These are phyloP conservation scores for Xanthoconium purpureum DNA, from an alignment of 768 basidiomycete genomes.

Conservation along the genomic window DNA sequence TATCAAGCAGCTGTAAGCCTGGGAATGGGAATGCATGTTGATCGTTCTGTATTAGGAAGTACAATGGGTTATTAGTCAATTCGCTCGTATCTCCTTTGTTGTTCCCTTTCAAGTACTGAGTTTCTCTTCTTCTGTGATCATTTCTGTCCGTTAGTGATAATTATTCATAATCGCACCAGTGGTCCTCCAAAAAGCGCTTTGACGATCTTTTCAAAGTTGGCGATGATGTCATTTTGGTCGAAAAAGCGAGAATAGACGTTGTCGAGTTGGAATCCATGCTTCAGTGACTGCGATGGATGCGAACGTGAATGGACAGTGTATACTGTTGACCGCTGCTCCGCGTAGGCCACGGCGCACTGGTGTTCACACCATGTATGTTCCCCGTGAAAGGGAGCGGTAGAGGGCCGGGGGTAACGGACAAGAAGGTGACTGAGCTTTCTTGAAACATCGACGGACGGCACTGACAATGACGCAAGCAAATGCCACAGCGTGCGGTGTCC, in stretches of 20 bases:
- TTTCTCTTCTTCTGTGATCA: too few species aligned
- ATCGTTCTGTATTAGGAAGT: neutral
- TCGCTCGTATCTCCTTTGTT: too few species aligned
- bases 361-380: constrained; percentile 11
- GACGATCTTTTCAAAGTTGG: too few species aligned
- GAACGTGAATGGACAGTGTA: constrained; percentile 1
- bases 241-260: constrained; percentile 12
- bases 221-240: neutral
- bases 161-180: too few species aligned
- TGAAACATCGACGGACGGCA: neutral
- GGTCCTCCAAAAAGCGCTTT: too few species aligned
- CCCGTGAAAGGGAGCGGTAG: constrained; percentile 15
- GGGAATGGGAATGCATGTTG: neutral
- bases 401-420: constrained; percentile 12
- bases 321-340: constrained; percentile 7
- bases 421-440: neutral
- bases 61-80: too few species aligned
- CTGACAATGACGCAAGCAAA: neutral
- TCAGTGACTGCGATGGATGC: neutral
- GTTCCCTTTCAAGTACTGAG: too few species aligned
- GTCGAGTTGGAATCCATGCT: neutral
- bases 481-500: neutral
- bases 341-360: constrained; percentile 10
- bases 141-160: too few species aligned
- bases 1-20: neutral